phyloP scores from a whole-genome alignment of 1,284 basidiomycete species.

The Coriolopsis trogii region DNA sequence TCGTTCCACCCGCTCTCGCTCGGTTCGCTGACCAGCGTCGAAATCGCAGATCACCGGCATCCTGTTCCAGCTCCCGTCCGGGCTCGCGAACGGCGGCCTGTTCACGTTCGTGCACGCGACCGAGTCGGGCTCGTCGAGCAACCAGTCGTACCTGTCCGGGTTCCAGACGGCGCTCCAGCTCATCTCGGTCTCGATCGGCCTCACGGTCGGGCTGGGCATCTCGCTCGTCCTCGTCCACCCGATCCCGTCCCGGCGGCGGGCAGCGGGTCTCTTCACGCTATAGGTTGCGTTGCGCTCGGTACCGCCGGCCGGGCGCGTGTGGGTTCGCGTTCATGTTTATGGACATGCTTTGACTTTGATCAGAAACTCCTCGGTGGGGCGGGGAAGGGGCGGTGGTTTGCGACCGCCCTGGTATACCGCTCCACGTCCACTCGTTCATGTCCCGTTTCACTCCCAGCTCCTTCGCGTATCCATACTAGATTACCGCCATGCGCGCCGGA shows the following conservation, averaged over 20 bases:
- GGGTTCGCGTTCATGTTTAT: background rate
- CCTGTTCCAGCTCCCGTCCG: slow-evolving; percentile 87
- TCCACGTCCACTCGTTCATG: background rate
- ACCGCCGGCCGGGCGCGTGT: background rate
- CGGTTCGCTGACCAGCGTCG: too few species aligned
- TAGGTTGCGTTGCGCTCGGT: too few species aligned
- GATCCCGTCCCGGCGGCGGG: slow-evolving; percentile 56
- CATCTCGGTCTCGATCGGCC: slow-evolving; percentile 62
- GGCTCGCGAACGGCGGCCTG: slow-evolving; percentile 84
- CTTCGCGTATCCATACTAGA: too few species aligned
- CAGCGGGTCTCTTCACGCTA: slow-evolving; percentile 62
- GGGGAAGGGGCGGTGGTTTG: background rate
- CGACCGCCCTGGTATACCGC: background rate
- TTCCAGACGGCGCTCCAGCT: slow-evolving; percentile 71
- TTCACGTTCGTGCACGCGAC: slow-evolving; percentile 71
- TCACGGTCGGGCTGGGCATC: slow-evolving; percentile 75
- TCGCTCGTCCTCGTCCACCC: slow-evolving; percentile 62
- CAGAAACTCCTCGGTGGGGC: background rate
- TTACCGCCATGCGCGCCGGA: too few species aligned
- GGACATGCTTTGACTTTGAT: background rate
- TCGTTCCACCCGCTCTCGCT: background rate
- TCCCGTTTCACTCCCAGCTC: too few species aligned
- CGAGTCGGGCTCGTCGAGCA: slow-evolving; percentile 47
- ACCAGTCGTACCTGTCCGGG: slow-evolving; percentile 61
- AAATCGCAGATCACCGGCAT: slow-evolving; percentile 84